Conservation (phyloP, 805 yeast genomes). For the Zygosaccharomyces bailii region DNA sequence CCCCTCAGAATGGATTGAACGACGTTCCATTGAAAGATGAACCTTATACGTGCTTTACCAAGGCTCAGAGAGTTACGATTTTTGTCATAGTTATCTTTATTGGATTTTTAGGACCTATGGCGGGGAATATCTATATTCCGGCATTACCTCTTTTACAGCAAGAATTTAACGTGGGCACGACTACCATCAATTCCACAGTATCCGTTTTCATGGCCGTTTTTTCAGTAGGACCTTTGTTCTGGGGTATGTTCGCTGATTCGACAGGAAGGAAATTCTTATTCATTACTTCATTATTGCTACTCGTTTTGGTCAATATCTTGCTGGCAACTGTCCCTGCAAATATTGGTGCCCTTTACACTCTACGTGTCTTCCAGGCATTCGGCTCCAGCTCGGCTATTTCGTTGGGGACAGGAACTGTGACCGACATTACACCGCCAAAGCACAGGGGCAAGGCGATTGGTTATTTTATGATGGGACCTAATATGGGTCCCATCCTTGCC, state of each 20-base stretch:
- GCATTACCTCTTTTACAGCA: constrained; percentile 45
- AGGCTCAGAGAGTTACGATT: constrained; percentile 34
- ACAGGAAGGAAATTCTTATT: constrained; percentile 67
- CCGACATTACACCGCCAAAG: constrained; percentile 64
- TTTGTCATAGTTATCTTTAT: constrained; percentile 44
- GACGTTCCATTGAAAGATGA: constrained; percentile 6
- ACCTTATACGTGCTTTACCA: constrained; percentile 37
- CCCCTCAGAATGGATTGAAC: constrained; percentile 4
- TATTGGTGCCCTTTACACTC: constrained; percentile 63
- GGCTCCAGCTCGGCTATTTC: constrained; percentile 88
- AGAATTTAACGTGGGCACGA: constrained; percentile 40
- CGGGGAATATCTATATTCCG: constrained; percentile 58
- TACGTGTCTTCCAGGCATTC: constrained; percentile 69
- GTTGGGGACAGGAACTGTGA: constrained; percentile 87
- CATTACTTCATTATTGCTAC: constrained; percentile 52
- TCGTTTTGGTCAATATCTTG: constrained; percentile 59
- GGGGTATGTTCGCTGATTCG: constrained; percentile 55
- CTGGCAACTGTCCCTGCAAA: constrained; percentile 61
- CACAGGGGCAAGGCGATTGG: constrained; percentile 83
- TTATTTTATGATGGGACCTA: constrained; percentile 79
- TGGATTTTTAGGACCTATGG: constrained; percentile 54
- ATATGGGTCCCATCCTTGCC: constrained; percentile 80
- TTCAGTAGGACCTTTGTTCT: constrained; percentile 52
- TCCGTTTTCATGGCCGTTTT: constrained; percentile 56
- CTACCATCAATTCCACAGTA: constrained; percentile 52